These are phyloP conservation scores for Ilyonectria mors-panacis DNA, from an alignment of 2,329 filamentous ascomycete species.

Conservation along the genomic window DNA sequence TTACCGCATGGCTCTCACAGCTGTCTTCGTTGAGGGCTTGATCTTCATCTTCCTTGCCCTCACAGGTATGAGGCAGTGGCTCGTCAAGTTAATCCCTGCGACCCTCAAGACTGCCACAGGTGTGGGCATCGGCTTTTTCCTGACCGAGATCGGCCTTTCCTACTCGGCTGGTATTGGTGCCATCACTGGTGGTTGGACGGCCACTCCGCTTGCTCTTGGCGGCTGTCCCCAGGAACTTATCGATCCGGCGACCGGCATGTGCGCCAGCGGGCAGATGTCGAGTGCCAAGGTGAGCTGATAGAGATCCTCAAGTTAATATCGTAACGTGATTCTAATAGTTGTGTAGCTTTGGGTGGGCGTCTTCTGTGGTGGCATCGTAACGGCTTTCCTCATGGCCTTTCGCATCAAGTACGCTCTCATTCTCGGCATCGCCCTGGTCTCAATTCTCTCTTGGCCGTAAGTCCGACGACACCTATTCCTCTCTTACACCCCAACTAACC, in stretches of 20 bases:
- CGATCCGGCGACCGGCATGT: constrained; percentile 63
- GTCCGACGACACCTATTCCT: constrained; percentile 45
- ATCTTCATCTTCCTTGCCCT: constrained; percentile 76
- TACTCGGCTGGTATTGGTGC: constrained; percentile 88
- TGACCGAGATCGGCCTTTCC: constrained; percentile 77
- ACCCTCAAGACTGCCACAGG: constrained; percentile 77
- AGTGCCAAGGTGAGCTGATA: constrained; percentile 73
- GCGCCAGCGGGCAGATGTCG: constrained; percentile 77
- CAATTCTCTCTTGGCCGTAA: constrained; percentile 82
- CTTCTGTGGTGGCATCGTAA: constrained; percentile 83
- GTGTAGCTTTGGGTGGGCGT: constrained; percentile 86
- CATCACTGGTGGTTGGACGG: constrained; percentile 76
- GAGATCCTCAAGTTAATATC: accelerated
- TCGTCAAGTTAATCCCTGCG: constrained; percentile 75
- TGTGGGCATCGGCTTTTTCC: constrained; percentile 75
- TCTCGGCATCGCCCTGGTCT: constrained; percentile 79
- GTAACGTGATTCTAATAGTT: constrained; percentile 18
- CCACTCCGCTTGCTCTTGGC: constrained; percentile 82
- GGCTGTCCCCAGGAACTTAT: constrained; percentile 76
- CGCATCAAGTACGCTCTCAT: constrained; percentile 83
- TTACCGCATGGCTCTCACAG: constrained; percentile 73
- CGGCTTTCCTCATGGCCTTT: constrained; percentile 85
- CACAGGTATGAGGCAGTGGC: constrained; percentile 81
- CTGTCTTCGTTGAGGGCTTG: constrained; percentile 76
- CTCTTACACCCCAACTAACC: not conserved